These are phyloP conservation scores for Arabidopsis lyrata DNA, from an alignment of 441 rosid species.

Conservation along the genomic window DNA sequence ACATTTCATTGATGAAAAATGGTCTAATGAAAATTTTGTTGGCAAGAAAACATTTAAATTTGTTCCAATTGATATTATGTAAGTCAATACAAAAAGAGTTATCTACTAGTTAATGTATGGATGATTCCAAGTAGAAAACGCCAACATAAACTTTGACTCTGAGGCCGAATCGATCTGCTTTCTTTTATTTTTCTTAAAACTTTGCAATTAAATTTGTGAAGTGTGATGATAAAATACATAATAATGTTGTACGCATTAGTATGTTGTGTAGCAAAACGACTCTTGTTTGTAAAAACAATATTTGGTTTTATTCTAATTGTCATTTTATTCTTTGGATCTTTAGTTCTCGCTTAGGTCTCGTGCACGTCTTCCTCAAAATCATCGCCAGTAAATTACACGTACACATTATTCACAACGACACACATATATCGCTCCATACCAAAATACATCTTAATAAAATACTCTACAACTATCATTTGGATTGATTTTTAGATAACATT, in stretches of 20 bases:
- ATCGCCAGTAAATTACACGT: slow-evolving; percentile 34
- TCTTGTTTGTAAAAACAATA: slow-evolving; percentile 48
- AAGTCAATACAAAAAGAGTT: background rate
- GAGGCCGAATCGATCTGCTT: slow-evolving; percentile 34
- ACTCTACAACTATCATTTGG: background rate
- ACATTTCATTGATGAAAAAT: background rate
- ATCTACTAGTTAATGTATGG: slow-evolving; percentile 16
- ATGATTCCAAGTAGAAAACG: slow-evolving; percentile 40
- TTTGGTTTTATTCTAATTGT: slow-evolving; percentile 48
- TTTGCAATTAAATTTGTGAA: slow-evolving; percentile 24
- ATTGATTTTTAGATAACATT: too few relatives aligned
- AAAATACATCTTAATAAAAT: slow-evolving; percentile 5
- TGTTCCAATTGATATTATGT: background rate
- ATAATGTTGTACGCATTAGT: slow-evolving; percentile 36
- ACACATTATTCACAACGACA: slow-evolving; percentile 16
- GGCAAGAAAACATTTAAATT: background rate
- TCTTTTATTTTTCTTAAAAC: background rate
- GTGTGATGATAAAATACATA: slow-evolving; percentile 3
- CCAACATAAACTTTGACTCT: slow-evolving; percentile 46
- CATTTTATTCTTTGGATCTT: slow-evolving; percentile 42
- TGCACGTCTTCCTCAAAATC: slow-evolving; percentile 45
- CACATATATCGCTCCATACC: slow-evolving; percentile 1
- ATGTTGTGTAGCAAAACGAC: slow-evolving; percentile 41
- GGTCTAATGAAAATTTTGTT: background rate
- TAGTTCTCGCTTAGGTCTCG: slow-evolving; percentile 33